A percentile compares a stretch with the other conserved stretches of the same genome.
Evolutionary conservation across 495 filamentous ascomycete species (phyloP).

Genomic region (Aspergillus leporis): DNA sequence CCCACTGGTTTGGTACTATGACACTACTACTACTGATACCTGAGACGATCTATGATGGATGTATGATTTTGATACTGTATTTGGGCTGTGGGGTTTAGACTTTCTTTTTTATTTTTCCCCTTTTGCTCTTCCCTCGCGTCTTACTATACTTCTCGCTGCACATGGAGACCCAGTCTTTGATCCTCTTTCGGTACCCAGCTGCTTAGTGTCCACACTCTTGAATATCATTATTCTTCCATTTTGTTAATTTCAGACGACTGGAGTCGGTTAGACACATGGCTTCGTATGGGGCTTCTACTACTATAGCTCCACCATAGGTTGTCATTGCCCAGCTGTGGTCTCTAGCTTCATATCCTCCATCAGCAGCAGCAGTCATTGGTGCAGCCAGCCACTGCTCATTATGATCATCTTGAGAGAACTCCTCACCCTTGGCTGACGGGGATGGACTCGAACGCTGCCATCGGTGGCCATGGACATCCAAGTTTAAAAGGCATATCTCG

Average conservation of each 20-base stretch:
- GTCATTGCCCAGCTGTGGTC: slow-evolving; percentile 30
- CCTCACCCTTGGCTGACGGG: slow-evolving; percentile 2
- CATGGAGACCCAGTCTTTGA: slow-evolving; percentile 8
- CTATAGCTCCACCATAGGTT: slow-evolving; percentile 30
- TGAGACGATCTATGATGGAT: slow-evolving; percentile 3
- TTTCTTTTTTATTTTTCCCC: neutral
- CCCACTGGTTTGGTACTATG: neutral
- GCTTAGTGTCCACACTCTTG: slow-evolving; percentile 20
- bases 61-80: slow-evolving; percentile 3
- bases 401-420: slow-evolving; percentile 31
- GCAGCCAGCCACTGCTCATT: slow-evolving; percentile 30
- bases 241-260: slow-evolving; percentile 6
- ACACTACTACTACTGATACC: neutral
- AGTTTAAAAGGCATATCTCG: slow-evolving; percentile 29
- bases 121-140: neutral
- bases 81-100: slow-evolving; percentile 8
- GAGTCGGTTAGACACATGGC: slow-evolving; percentile 18
- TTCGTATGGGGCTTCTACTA: slow-evolving; percentile 13
- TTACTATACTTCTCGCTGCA: neutral
- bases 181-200: slow-evolving; percentile 17
- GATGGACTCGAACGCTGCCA: slow-evolving; percentile 16
- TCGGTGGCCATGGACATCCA: slow-evolving; percentile 13
- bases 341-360: slow-evolving; percentile 26
- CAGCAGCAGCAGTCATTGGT: slow-evolving; percentile 31
- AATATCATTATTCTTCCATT: slow-evolving; percentile 11